Base-by-base conservation (phyloP, 2,329 filamentous ascomycete species). In the Cladobotryum protrusum region DNA sequence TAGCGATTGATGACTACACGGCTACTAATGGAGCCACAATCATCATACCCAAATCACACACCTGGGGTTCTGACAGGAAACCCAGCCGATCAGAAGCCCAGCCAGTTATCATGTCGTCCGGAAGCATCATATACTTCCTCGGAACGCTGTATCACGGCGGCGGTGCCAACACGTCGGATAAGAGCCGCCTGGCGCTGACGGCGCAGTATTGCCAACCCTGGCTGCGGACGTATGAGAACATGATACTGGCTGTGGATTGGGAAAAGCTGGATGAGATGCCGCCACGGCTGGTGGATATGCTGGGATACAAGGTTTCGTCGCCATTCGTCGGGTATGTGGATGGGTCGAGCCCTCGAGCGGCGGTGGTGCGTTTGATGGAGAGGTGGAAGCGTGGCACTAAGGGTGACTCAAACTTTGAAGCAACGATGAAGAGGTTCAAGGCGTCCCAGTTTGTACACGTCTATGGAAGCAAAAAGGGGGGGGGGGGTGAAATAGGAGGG, bases 151-250 rank as follows among this genome's bases (percentile, higher is more conserved):
- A 65, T 65, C 68, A 71, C 50, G 64, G 65, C 18, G 68, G 67
- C 7, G 67, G 68, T n/a, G 54, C 57, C 17, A 71, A 70, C 43
- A 54, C 51, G 5, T 61, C 63, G 13, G 46, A 56, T 19, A 52
- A 47, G 29, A 58, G 59, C n/a, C 58, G 68, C 19, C 53, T 61
- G 35, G 67, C 67, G 40, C 55, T 66, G 40, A 71, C 67, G 13
- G 62, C 68, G n/a, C 67, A 70, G 56, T 71, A 69, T 57, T 71
- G 66, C 51, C 66, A 70, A 54, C 67, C 67, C 5, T 75, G 63
- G 63, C 62, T 67, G 19, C 55, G 67, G n/a, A 60, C 63, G n/a
- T 59, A 57, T 44, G 67, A 69, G 54, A 70, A 70, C 45, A 62
- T 66, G 56, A 62, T 63, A 6, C 54, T 70, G 5, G 63, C 65